These are phyloP conservation scores for Mucor indicus DNA, from an alignment of 371 early-diverging fungal species.

Conservation along the genomic window DNA sequence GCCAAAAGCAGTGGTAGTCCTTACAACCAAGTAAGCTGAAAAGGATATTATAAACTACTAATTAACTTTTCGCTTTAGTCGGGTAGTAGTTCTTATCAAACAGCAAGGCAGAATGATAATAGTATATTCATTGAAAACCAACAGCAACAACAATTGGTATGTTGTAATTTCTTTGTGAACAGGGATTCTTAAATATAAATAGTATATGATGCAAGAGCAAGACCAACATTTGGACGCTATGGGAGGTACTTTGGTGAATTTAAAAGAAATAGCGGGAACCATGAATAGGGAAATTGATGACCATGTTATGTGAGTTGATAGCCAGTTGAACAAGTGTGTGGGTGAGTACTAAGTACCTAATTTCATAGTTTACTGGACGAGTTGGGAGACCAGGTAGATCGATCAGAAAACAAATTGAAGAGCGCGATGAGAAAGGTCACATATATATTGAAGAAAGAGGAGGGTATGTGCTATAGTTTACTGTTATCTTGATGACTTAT, in stretches of 20 bases:
- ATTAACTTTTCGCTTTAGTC: slow-evolving; percentile 1
- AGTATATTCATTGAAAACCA: slow-evolving; percentile 38
- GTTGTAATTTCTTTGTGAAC: neutral
- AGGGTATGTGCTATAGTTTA: slow-evolving; percentile 38
- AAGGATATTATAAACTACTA: neutral
- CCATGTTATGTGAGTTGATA: slow-evolving; percentile 46
- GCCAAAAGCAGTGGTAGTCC: slow-evolving; percentile 16
- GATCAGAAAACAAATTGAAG: slow-evolving; percentile 47
- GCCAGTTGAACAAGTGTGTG: neutral
- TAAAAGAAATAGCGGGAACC: slow-evolving; percentile 62
- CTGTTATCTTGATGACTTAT: neutral
- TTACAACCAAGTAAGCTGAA: slow-evolving; percentile 3
- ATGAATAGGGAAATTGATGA: slow-evolving; percentile 62
- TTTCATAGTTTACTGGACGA: slow-evolving; percentile 53
- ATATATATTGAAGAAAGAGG: slow-evolving; percentile 55
- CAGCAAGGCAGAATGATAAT: slow-evolving; percentile 29
- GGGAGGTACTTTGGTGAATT: slow-evolving; percentile 56
- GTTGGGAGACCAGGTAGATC: slow-evolving; percentile 58
- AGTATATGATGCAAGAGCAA: slow-evolving; percentile 61
- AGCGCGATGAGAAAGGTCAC: slow-evolving; percentile 56
- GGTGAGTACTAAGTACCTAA: neutral
- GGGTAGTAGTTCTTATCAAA: slow-evolving; percentile 11
- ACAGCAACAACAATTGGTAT: slow-evolving; percentile 36
- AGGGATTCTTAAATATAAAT: neutral
- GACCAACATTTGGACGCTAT: slow-evolving; percentile 61